Evolutionary conservation across 768 basidiomycete genomes (phyloP).

Genomic region (Pholiota microspora): DNA sequence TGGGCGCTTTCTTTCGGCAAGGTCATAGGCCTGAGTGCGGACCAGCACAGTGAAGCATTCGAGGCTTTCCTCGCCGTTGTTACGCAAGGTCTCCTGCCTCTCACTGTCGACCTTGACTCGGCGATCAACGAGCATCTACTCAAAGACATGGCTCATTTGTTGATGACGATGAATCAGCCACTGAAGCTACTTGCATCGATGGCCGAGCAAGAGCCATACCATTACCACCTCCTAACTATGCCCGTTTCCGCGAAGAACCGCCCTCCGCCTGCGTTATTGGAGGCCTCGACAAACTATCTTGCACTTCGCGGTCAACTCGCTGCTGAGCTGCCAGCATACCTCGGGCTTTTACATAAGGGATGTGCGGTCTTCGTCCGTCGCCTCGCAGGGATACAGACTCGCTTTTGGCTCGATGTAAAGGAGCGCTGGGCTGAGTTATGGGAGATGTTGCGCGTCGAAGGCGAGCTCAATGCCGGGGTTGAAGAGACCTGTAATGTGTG

Average conservation of each 20-base stretch:
- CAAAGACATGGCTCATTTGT: conserved; percentile 53
- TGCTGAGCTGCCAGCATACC: conserved; percentile 66
- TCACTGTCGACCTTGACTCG: conserved; percentile 51
- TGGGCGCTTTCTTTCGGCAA: conserved; percentile 70
- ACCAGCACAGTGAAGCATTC: conserved; percentile 57
- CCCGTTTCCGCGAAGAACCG: conserved; percentile 60
- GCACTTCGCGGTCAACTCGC: conserved; percentile 73
- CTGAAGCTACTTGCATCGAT: conserved; percentile 67
- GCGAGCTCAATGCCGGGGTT: conserved; percentile 62
- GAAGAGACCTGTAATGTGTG: conserved; percentile 74
- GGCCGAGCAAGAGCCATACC: conserved; percentile 71
- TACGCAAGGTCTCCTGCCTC: conserved; percentile 48
- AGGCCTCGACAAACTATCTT: conserved; percentile 74
- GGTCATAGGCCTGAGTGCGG: conserved; percentile 59
- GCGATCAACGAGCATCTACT: conserved; percentile 54
- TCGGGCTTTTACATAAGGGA: conserved; percentile 58
- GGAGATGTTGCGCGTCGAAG: conserved; percentile 76
- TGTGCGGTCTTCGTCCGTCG: conserved; percentile 49
- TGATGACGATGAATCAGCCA: conserved; percentile 60
- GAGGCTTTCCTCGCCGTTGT: conserved; percentile 68
- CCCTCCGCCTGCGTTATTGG: conserved; percentile 63
- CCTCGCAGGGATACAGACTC: conserved; percentile 54
- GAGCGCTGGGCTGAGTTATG: conserved; percentile 79
- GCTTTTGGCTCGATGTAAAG: conserved; percentile 58
- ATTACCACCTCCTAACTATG: conserved; percentile 67